Evolutionary conservation across 331 rosid genomes (phyloP).

Genomic region (Stylosanthes scabra): DNA sequence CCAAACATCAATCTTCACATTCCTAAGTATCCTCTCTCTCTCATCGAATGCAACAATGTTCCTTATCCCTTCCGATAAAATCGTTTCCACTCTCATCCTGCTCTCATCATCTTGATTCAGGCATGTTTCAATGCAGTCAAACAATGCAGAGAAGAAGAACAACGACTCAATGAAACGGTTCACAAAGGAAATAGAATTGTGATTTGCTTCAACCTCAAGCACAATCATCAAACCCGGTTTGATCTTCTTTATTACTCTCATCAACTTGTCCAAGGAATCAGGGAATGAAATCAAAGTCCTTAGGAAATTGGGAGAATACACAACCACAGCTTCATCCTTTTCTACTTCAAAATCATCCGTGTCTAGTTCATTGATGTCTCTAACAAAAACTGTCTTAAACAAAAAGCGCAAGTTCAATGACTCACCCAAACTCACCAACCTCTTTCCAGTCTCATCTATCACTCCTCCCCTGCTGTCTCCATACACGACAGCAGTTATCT

Average conservation of each 20-base stretch:
- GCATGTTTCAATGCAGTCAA: constrained; percentile 54
- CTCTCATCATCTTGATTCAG: constrained; percentile 37
- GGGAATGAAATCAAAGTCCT: constrained; percentile 58
- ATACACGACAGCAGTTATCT: constrained; percentile 60
- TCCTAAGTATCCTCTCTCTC: constrained; percentile 46
- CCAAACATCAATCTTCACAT: constrained; percentile 74
- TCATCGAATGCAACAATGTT: constrained; percentile 61
- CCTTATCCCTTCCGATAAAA: constrained; percentile 40
- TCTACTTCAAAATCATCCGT: constrained; percentile 45
- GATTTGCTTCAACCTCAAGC: constrained; percentile 59
- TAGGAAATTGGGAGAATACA: constrained; percentile 44
- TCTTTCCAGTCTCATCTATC: constrained; percentile 48
- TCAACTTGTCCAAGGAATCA: constrained; percentile 55
- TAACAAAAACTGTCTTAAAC: constrained; percentile 45
- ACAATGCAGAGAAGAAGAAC: constrained; percentile 53
- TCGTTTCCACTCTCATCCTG: constrained; percentile 37
- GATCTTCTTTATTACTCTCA: constrained; percentile 54
- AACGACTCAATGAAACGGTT: constrained; percentile 63
- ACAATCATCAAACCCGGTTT: constrained; percentile 60
- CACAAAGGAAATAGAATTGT: constrained; percentile 56
- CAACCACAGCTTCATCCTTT: constrained; percentile 52
- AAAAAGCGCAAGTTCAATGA: constrained; percentile 62
- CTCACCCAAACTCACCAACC: constrained; percentile 52
- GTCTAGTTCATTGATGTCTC: constrained; percentile 51
- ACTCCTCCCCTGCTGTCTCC: neutral